Conservation (phyloP, 2,329 filamentous ascomycete species). For the Fusarium dimerum region DNA sequence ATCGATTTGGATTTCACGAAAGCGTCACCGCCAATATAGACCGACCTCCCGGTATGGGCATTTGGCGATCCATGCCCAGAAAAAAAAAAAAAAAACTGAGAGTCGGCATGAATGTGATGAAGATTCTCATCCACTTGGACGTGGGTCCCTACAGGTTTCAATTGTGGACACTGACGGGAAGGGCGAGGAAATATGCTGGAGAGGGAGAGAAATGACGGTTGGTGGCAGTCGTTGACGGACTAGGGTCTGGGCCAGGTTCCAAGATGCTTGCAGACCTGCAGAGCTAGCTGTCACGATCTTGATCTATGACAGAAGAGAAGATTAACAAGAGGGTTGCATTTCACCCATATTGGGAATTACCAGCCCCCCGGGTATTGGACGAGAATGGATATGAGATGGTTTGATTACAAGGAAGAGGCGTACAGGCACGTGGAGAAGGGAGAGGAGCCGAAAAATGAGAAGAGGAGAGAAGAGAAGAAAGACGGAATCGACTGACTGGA, state of each 20-base stretch:
- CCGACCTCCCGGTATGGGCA: background rate
- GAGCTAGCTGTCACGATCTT: background rate
- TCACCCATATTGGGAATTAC: no score
- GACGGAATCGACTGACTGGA: conserved; percentile 5
- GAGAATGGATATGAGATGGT: no score
- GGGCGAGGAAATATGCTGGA: background rate
- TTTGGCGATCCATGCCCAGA: background rate
- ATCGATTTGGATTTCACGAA: background rate
- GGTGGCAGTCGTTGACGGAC: background rate
- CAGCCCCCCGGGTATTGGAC: no score
- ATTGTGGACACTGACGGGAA: background rate
- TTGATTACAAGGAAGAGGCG: no score
- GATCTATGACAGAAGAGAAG: no score
- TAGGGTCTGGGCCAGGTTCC: background rate
- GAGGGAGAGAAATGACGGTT: no score
- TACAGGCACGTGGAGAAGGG: no score
- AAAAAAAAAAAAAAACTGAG: background rate
- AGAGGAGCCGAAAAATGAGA: background rate
- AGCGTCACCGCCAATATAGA: conserved; percentile 8
- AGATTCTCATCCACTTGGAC: conserved; percentile 4
- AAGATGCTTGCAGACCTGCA: background rate
- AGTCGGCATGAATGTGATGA: background rate
- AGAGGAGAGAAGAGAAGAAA: background rate
- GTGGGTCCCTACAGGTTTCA: conserved; percentile 4
- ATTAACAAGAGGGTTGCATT: no score